Percentiles rank a stretch among this genome's conserved stretches.
These are phyloP conservation scores for Penicillium sp. DNA, from an alignment of 2,329 filamentous ascomycete genomes.

Conservation along the genomic window DNA sequence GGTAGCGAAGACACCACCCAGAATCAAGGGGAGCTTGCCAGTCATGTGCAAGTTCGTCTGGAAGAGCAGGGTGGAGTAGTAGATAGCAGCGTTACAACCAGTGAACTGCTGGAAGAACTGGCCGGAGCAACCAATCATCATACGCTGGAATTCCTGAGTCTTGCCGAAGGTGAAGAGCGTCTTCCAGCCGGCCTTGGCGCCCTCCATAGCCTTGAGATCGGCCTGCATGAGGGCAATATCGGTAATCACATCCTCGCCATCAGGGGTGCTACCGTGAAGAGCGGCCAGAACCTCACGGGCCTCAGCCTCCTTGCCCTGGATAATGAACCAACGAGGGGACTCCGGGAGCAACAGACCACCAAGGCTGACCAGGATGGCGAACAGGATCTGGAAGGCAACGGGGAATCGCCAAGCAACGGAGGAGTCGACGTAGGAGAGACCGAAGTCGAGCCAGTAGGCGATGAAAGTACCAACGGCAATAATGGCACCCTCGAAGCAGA, in stretches of 20 bases:
- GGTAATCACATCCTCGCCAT: conserved; percentile 33
- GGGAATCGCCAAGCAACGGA: conserved; percentile 17
- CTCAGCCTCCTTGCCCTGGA: conserved; percentile 50
- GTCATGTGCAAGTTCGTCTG: conserved; percentile 35
- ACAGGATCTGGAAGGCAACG: conserved; percentile 9
- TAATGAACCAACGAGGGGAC: conserved; percentile 56
- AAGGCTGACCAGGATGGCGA: neutral
- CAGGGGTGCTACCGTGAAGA: conserved; percentile 40
- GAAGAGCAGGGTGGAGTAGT: conserved; percentile 48
- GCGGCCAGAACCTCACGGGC: conserved; percentile 50
- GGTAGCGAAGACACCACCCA: conserved; percentile 30
- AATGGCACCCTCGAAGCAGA: conserved; percentile 35
- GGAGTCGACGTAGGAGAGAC: conserved; percentile 33
- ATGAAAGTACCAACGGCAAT: conserved; percentile 35
- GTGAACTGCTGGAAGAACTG: conserved; percentile 47
- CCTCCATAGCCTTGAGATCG: conserved; percentile 40
- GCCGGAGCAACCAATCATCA: conserved; percentile 30
- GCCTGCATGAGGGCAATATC: conserved; percentile 46
- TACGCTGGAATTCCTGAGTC: conserved; percentile 33
- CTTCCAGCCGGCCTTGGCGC: conserved; percentile 25
- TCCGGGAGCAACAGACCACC: conserved; percentile 46
- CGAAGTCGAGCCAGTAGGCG: conserved; percentile 39
- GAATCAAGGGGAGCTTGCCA: conserved; percentile 19
- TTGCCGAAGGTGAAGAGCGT: conserved; percentile 29
- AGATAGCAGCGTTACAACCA: conserved; percentile 48